Conservation (phyloP, 352 stramenopile species). For the Thraustochytrium sp. region DNA sequence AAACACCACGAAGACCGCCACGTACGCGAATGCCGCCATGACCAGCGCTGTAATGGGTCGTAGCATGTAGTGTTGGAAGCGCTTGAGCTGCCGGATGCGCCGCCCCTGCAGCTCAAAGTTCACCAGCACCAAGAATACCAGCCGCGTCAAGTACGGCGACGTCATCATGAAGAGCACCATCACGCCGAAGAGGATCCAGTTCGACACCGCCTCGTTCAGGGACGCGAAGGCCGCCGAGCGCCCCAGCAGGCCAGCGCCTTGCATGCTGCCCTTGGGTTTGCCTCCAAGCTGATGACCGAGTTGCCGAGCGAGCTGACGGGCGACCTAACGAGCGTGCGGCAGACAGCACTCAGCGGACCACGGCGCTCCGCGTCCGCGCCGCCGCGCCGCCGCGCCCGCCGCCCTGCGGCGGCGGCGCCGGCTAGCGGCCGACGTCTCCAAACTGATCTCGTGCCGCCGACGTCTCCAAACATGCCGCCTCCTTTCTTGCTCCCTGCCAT, state of each 20-base stretch:
- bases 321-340: neutral
- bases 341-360: too few relatives aligned
- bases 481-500: neutral
- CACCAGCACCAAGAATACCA: conserved; percentile 14
- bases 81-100: neutral
- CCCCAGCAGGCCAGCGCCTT: neutral
- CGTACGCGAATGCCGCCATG: neutral
- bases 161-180: neutral
- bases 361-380: too few relatives aligned
- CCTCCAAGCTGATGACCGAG: too few relatives aligned
- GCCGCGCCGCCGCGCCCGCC: too few relatives aligned
- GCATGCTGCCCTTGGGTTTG: neutral
- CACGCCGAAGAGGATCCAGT: conserved; percentile 27
- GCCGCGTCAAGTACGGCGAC: neutral
- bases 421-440: neutral
- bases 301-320: too few relatives aligned
- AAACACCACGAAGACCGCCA: conserved; percentile 31
- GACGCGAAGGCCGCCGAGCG: neutral
- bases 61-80: conserved; percentile 10
- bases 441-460: neutral
- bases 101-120: neutral
- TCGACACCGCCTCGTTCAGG: neutral
- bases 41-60: conserved; percentile 5
- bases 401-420: too few relatives aligned
- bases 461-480: neutral